These are phyloP conservation scores for Nigrospora sphaerica DNA, from an alignment of 2,329 filamentous ascomycete genomes.

Conservation along the genomic window DNA sequence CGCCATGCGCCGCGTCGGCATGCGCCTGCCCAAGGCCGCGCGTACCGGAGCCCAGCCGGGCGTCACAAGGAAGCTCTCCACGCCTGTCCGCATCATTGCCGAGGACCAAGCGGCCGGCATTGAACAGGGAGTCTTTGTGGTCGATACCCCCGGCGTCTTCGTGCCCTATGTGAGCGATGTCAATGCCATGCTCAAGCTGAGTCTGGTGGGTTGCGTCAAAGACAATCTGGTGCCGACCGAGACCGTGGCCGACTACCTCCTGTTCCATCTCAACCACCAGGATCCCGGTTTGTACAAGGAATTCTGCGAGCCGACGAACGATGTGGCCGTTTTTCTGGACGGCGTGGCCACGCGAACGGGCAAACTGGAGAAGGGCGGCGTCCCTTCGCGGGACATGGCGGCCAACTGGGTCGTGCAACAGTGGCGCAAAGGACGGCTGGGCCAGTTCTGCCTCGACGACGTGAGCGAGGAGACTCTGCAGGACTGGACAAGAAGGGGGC, in stretches of 20 bases:
- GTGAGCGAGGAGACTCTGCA: conserved; percentile 52
- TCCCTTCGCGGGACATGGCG: conserved; percentile 62
- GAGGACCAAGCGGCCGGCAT: conserved; percentile 21
- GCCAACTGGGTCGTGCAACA: conserved; percentile 75
- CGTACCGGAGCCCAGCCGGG: conserved; percentile 82
- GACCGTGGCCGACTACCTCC: conserved; percentile 81
- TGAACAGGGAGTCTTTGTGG: conserved; percentile 65
- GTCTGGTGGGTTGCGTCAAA: conserved; percentile 84
- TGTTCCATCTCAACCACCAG: conserved; percentile 72
- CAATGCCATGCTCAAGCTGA: conserved; percentile 91
- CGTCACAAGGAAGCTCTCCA: conserved; percentile 78
- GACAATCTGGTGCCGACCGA: conserved; percentile 74
- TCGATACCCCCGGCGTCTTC: conserved; percentile 94
- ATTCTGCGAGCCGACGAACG: conserved; percentile 72
- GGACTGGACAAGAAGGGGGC: conserved; percentile 6
- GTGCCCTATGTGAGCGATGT: conserved; percentile 82
- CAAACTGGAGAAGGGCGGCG: conserved; percentile 65
- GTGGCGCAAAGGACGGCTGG: conserved; percentile 73
- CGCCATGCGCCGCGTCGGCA: conserved; percentile 63
- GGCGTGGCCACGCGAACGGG: conserved; percentile 69
- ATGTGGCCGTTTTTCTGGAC: conserved; percentile 65
- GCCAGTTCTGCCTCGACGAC: conserved; percentile 73
- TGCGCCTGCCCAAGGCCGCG: conserved; percentile 59
- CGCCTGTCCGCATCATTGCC: conserved; percentile 67
- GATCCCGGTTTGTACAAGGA: conserved; percentile 54